Conservation (phyloP, 1,284 basidiomycete species). For the Ustilago shanxiensis region DNA sequence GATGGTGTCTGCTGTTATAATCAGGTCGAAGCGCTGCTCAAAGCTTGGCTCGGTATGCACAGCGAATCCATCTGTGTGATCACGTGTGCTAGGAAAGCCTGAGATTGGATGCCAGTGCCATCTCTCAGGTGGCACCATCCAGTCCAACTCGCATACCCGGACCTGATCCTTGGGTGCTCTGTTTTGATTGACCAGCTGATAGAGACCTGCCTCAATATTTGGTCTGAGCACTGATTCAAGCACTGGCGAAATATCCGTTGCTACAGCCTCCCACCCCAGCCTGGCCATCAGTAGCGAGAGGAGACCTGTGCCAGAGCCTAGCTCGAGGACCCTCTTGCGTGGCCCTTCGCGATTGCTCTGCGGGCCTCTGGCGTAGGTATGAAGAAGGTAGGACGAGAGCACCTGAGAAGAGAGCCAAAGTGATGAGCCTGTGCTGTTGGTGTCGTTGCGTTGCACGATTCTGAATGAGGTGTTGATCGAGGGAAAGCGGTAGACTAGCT, state of each 20-base stretch:
- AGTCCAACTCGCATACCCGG: conserved; percentile 78
- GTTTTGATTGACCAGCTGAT: conserved; percentile 13
- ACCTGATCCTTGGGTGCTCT: conserved; percentile 67
- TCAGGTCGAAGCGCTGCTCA: conserved; percentile 75
- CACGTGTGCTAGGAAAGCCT: conserved; percentile 8
- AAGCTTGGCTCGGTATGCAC: background rate
- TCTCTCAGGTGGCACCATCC: conserved; percentile 33
- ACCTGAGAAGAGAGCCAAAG: conserved; percentile 57
- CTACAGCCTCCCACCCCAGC: conserved; percentile 81
- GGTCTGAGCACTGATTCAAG: conserved; percentile 77
- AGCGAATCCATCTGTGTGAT: background rate
- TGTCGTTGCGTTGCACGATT: conserved; percentile 40
- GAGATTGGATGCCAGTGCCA: conserved; percentile 23
- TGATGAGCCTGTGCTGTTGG: conserved; percentile 51
- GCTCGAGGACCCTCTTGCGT: conserved; percentile 30
- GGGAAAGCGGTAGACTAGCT: conserved; percentile 42
- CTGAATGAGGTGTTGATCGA: conserved; percentile 30
- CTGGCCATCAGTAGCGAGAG: conserved; percentile 76
- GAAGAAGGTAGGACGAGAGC: conserved; percentile 42
- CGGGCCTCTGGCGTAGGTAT: conserved; percentile 18
- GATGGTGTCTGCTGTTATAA: conserved; percentile 86
- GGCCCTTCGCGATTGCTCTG: too few species aligned
- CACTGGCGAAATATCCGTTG: conserved; percentile 82
- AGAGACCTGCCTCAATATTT: conserved; percentile 76
- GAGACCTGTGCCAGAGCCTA: conserved; percentile 56